These are phyloP conservation scores for Prinsepia uniflora DNA, from an alignment of 306 rosid species.

Conservation along the genomic window DNA sequence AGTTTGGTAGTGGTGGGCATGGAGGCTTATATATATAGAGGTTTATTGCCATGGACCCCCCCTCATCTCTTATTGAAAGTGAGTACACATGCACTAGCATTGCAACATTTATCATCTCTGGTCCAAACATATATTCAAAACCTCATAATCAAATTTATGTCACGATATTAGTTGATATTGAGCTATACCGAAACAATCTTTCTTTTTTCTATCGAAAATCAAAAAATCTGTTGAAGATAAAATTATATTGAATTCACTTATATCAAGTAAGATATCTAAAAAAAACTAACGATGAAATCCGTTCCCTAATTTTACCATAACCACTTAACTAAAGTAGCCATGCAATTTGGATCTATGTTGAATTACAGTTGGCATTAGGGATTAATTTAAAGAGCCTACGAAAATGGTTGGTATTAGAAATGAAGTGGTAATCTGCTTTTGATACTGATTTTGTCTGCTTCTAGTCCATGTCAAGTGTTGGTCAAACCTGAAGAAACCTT, in stretches of 20 bases:
- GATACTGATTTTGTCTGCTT: conserved; percentile 31
- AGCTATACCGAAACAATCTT: too few relatives aligned
- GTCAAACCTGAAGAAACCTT: conserved; percentile 44
- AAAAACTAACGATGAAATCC: too few relatives aligned
- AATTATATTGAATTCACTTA: too few relatives aligned
- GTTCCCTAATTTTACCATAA: too few relatives aligned
- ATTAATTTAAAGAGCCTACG: background rate
- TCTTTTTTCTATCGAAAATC: too few relatives aligned
- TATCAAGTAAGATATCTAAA: too few relatives aligned
- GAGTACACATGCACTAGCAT: background rate
- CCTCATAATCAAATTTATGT: background rate
- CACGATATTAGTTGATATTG: too few relatives aligned
- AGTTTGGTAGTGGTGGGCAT: background rate
- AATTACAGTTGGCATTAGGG: conserved; percentile 2
- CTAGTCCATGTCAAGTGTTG: conserved; percentile 29
- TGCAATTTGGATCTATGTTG: too few relatives aligned
- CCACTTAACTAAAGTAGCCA: too few relatives aligned
- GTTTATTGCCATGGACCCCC: conserved; percentile 17
- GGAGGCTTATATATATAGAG: background rate
- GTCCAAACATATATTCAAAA: conserved; percentile 1
- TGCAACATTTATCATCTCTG: background rate
- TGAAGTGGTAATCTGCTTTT: conserved; percentile 16
- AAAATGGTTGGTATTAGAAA: background rate
- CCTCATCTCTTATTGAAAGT: conserved; percentile 1
- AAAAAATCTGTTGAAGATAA: too few relatives aligned